Conservation (phyloP, 306 rosid genomes). For the Heteromeles arbutifolia region DNA sequence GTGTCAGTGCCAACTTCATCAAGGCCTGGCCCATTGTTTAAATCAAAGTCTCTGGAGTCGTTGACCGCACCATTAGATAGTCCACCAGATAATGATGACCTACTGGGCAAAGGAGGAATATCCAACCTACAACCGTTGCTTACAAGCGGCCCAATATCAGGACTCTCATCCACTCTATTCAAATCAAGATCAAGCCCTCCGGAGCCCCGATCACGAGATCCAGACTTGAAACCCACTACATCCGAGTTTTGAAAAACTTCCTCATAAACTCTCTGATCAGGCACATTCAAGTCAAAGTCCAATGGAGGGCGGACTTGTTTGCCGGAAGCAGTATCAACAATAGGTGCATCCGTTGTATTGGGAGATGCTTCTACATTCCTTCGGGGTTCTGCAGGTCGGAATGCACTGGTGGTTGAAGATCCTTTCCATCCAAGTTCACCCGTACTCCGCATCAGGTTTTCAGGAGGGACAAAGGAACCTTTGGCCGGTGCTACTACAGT, state of each 20-base stretch:
- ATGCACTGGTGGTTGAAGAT: constrained; percentile 94
- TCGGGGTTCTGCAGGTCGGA: constrained; percentile 92
- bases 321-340: constrained; percentile 32
- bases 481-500: constrained; percentile 90
- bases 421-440: constrained; percentile 97
- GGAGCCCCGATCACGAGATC: constrained; percentile 43
- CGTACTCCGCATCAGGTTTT: constrained; percentile 54
- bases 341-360: constrained; percentile 28
- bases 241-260: constrained; percentile 39
- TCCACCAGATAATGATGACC: constrained; percentile 55
- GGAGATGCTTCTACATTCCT: constrained; percentile 43
- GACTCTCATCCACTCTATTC: constrained; percentile 66
- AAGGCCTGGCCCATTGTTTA: constrained; percentile 86
- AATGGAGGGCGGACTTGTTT: constrained; percentile 61
- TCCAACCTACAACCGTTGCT: constrained; percentile 42
- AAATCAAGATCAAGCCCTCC: constrained; percentile 89
- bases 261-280: constrained; percentile 65
- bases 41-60: constrained; percentile 74
- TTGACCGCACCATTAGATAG: constrained; percentile 51
- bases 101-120: constrained; percentile 39
- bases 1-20: constrained; percentile 65
- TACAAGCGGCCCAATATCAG: constrained; percentile 39
- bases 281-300: constrained; percentile 81
- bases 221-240: constrained; percentile 24
- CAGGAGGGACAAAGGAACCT: constrained; percentile 74